These are phyloP conservation scores for Elsinoe fawcettii DNA, from an alignment of 2,329 filamentous ascomycete species.

Conservation along the genomic window DNA sequence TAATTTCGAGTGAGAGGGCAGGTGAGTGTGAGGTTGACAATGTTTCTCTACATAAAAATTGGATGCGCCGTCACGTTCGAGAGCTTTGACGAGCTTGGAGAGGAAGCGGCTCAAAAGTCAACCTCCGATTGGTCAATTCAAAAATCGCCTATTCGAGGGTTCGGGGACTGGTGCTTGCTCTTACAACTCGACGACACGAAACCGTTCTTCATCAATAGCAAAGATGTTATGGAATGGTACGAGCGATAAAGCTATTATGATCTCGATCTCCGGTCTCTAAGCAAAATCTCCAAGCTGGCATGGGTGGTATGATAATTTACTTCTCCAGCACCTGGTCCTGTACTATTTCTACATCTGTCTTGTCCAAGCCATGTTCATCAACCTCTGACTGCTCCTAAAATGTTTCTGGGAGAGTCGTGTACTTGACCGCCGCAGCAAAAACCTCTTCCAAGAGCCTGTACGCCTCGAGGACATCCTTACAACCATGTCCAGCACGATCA, in stretches of 20 bases:
- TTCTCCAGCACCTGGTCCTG: no score
- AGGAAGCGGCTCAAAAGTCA: background rate
- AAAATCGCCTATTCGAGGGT: background rate
- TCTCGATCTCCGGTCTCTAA: no score
- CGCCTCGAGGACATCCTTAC: background rate
- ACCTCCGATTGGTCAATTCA: background rate
- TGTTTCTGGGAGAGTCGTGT: background rate
- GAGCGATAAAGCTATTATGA: no score
- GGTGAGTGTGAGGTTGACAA: background rate
- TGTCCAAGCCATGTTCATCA: no score
- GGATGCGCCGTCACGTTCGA: background rate
- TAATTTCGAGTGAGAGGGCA: background rate
- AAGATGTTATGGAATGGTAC: no score
- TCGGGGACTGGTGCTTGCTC: no score
- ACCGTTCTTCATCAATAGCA: no score
- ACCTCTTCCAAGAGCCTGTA: background rate
- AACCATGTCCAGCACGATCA: background rate
- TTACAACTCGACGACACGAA: no score
- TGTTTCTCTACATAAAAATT: background rate
- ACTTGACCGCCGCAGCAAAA: background rate
- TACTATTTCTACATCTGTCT: no score
- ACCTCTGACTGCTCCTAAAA: background rate
- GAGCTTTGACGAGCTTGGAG: conserved; percentile 1
- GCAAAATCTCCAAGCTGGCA: no score
- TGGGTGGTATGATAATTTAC: no score